phyloP scores from a whole-genome alignment of 306 rosid genomes.

The cucumber (Cucumis sativus) region Cucumber_9930_V3 NC_026655.2:532001-532500 shows the following conservation, averaged over 20 bases:
- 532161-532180: constrained; percentile 68
- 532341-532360: constrained; percentile 94
- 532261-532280: constrained; percentile 32
- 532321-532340: constrained; percentile 57
- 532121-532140: constrained; percentile 43
- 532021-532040: constrained; percentile 61
- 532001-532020: constrained; percentile 62
- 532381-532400: constrained; percentile 76
- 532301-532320: constrained; percentile 60
- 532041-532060: constrained; percentile 66
- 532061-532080: constrained; percentile 61
- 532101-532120: constrained; percentile 32
- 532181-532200: constrained; percentile 65
- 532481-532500: neutral
- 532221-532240: constrained; percentile 51
- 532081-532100: constrained; percentile 25
- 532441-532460: constrained; percentile 63
- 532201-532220: constrained; percentile 47
- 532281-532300: constrained; percentile 43
- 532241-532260: constrained; percentile 46
- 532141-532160: constrained; percentile 49
- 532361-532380: constrained; percentile 81
- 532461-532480: neutral
- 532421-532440: constrained; percentile 81
- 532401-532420: constrained; percentile 87